Evolutionary conservation across 208 protist species (phyloP).

Genomic region (Endotrypanum monterogeii): DNA sequence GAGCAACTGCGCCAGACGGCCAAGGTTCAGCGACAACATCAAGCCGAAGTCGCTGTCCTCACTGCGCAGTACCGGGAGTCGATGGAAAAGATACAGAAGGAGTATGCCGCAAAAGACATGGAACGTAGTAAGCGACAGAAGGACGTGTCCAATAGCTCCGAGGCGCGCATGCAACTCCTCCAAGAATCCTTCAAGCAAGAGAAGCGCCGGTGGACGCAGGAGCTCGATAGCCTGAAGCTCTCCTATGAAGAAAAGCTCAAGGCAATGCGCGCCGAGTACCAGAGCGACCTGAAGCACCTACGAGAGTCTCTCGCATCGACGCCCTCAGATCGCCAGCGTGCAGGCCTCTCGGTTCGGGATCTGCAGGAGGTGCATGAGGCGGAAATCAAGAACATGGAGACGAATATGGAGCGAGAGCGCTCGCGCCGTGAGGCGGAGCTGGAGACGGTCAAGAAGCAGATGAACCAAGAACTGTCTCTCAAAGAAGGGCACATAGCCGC

Average conservation of each 20-base stretch:
- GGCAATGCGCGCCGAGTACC: conserved; percentile 28
- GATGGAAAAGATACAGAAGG: conserved; percentile 24
- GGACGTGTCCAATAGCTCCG: conserved; percentile 16
- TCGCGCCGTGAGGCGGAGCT: conserved; percentile 6
- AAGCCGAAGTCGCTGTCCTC: conserved; percentile 30
- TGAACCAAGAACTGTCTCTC: conserved; percentile 26
- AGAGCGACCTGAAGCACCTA: conserved; percentile 37
- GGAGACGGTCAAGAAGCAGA: conserved; percentile 29
- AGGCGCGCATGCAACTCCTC: conserved; percentile 33
- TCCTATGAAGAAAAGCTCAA: conserved; percentile 41
- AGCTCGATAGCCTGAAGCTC: conserved; percentile 35
- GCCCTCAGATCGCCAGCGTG: conserved; percentile 35
- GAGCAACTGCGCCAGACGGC: conserved; percentile 20
- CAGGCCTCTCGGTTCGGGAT: conserved; percentile 30
- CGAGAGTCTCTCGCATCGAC: conserved; percentile 27
- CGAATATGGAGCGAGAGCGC: conserved; percentile 22
- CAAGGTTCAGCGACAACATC: conserved; percentile 25
- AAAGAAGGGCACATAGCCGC: conserved; percentile 30
- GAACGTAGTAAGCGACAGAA: neutral
- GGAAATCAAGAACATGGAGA: conserved; percentile 22
- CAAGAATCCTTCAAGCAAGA: conserved; percentile 35
- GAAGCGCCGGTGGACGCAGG: conserved; percentile 29
- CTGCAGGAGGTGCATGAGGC: conserved; percentile 33
- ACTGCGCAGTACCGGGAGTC: conserved; percentile 21
- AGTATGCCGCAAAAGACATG: conserved; percentile 19